Evolutionary conservation across 768 basidiomycete genomes (phyloP).

Genomic region (Suillus americanus): DNA sequence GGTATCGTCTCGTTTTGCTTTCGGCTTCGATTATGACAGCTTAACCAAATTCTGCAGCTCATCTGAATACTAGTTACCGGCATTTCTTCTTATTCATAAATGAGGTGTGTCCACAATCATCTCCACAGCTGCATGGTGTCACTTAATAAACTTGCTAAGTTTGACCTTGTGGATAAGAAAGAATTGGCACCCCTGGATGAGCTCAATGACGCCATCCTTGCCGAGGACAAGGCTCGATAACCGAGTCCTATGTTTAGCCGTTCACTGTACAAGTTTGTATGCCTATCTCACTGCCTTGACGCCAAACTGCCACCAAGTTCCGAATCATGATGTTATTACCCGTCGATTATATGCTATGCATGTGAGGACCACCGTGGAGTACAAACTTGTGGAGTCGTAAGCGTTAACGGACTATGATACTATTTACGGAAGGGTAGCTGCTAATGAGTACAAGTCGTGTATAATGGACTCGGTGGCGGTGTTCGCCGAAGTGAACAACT

Average conservation of each 20-base stretch:
- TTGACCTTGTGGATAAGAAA: conserved; percentile 94
- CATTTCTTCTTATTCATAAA: conserved; percentile 98
- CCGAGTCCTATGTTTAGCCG: background rate
- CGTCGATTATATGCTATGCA: conserved; percentile 4
- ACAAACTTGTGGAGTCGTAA: background rate
- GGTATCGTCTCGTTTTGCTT: conserved; percentile 44
- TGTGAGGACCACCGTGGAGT: background rate
- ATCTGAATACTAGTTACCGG: conserved; percentile 96
- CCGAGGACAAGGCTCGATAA: conserved; percentile 46
- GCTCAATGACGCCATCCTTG: conserved; percentile 86
- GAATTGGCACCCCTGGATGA: conserved; percentile 94
- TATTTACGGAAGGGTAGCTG: conserved; percentile 1
- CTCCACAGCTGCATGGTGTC: conserved; percentile 8
- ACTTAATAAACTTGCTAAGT: conserved; percentile 48
- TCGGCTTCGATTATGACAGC: background rate
- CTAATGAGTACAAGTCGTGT: conserved; percentile 9
- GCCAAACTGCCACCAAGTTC: background rate
- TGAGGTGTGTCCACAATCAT: conserved; percentile 59
- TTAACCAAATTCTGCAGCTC: conserved; percentile 53
- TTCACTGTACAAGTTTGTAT: background rate
- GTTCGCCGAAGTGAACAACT: background rate
- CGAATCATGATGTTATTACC: background rate
- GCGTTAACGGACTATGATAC: background rate
- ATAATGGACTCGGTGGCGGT: background rate
- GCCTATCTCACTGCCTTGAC: background rate